Percentiles rank a stretch among this genome's conserved stretches.
These are phyloP conservation scores for Vickermania ingenoplastis DNA, from an alignment of 208 protist species.

Conservation along the genomic window DNA sequence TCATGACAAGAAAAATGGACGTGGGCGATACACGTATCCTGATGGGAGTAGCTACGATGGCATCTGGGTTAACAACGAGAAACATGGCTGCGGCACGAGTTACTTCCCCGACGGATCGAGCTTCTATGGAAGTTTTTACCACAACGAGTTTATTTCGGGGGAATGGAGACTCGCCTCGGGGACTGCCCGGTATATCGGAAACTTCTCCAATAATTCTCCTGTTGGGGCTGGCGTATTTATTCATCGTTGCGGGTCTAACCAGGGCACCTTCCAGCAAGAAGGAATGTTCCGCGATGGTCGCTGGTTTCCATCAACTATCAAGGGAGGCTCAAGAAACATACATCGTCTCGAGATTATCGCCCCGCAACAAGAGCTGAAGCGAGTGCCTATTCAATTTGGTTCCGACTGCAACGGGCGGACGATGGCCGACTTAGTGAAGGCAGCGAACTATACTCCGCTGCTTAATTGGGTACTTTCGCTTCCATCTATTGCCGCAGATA, in stretches of 20 bases:
- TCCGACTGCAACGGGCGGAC: conserved; percentile 32
- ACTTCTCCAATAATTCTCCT: conserved; percentile 64
- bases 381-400: conserved; percentile 66
- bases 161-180: conserved; percentile 78
- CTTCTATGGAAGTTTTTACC: conserved; percentile 65
- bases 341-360: conserved; percentile 58
- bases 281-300: conserved; percentile 49
- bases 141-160: conserved; percentile 62
- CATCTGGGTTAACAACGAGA: conserved; percentile 56
- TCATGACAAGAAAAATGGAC: conserved; percentile 52
- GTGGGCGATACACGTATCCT: conserved; percentile 72
- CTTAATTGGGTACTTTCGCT: conserved; percentile 51
- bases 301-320: conserved; percentile 61
- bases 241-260: conserved; percentile 54
- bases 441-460: conserved; percentile 74
- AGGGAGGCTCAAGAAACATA: conserved; percentile 38
- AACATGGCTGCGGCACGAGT: conserved; percentile 68
- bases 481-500: conserved; percentile 7
- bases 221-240: conserved; percentile 74
- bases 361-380: conserved; percentile 25
- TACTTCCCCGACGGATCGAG: conserved; percentile 59
- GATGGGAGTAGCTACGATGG: conserved; percentile 84
- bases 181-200: conserved; percentile 68
- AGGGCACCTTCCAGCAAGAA: conserved; percentile 69
- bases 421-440: conserved; percentile 66